phyloP scores from a whole-genome alignment of 2,329 filamentous ascomycete species.

The Fusarium albosuccineum region DNA sequence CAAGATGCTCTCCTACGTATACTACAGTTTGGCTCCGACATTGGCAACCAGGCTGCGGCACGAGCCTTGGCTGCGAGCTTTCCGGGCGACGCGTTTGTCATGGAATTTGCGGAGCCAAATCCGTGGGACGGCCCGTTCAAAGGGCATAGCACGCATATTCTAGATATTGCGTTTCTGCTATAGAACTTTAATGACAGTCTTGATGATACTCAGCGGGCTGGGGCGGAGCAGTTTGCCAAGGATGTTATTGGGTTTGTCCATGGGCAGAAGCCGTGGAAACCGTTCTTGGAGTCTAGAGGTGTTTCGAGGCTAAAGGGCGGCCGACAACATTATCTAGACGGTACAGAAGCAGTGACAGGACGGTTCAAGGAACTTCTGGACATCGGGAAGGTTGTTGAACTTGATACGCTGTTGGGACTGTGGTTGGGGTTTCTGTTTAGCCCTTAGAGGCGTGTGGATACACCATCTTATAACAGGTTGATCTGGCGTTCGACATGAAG shows the following conservation, averaged over 20 bases:
- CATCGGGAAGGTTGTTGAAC: neutral
- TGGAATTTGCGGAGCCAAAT: conserved; percentile 18
- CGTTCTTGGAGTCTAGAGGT: neutral
- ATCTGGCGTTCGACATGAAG: no score
- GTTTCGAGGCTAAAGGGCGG: neutral
- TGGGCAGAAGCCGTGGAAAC: conserved; percentile 7
- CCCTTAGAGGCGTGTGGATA: neutral
- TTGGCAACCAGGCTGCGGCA: conserved; percentile 2
- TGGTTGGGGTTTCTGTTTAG: neutral
- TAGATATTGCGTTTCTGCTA: conserved; percentile 25
- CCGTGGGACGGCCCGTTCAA: conserved; percentile 27
- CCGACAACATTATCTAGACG: neutral
- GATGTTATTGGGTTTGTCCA: conserved; percentile 14
- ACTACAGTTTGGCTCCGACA: conserved; percentile 16
- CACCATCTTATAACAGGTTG: no score
- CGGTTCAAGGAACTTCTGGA: neutral
- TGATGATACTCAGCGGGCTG: neutral
- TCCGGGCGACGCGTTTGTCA: conserved; percentile 1
- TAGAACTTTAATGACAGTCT: conserved; percentile 27
- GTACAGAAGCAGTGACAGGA: neutral
- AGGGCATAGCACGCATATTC: conserved; percentile 22
- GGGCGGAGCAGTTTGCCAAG: conserved; percentile 8
- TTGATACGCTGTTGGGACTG: neutral
- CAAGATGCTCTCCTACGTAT: conserved; percentile 3
- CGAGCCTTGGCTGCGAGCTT: neutral